Evolutionary conservation across 2,329 filamentous ascomycete species (phyloP), one percentile per base, ranked within the genome.

Genomic region (Alternaria sp.): DNA sequence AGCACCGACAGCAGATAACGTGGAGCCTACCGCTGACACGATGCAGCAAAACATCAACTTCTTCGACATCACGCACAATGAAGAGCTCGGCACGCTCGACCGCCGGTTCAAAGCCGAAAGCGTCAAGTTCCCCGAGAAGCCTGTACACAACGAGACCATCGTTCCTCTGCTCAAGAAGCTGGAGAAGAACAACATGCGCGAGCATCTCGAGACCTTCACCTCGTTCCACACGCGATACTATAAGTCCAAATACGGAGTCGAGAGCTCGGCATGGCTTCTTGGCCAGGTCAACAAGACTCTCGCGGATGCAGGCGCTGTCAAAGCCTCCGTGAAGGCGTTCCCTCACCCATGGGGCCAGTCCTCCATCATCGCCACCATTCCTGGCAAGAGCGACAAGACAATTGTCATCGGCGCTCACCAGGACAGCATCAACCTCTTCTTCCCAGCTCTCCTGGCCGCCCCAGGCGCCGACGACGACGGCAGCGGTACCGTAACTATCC

Each of bases 401-500:
- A 86, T 96, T 30, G 90, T 97, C 21, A 90, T 97, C 69, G 94
- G 95, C 56, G 93, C 94, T 1, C 94, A 97, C 80, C 94, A 79
- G 57, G 76, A 79, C 64, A 96, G 92, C 73, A 96, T 97, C 82
- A 98, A 98, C 81, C 85, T 97, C 49, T 97, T 93, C 83, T 81
- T 97, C 12, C 95, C 94, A 1, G 92, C 91, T 3, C 84, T 97
- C 36, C 86, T 97, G 32, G 88, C 91, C 13, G 94, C 95, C 0
- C 95, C 95, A 0, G 95, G 95, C 49, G 94, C 95, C n/a, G 96
- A 98, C 71, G 95, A 98, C 72, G 95, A 97, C 77, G 95, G 94
- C 67, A 93, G 91, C 70, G 93, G 93, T 61, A 96, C 93, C 2
- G 93, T 98, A 19, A 98, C 95, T 10, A 98, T 97, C 70, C 88